These are phyloP conservation scores for Actinomortierella ambigua DNA, from an alignment of 371 early-diverging fungal species.

Conservation along the genomic window DNA sequence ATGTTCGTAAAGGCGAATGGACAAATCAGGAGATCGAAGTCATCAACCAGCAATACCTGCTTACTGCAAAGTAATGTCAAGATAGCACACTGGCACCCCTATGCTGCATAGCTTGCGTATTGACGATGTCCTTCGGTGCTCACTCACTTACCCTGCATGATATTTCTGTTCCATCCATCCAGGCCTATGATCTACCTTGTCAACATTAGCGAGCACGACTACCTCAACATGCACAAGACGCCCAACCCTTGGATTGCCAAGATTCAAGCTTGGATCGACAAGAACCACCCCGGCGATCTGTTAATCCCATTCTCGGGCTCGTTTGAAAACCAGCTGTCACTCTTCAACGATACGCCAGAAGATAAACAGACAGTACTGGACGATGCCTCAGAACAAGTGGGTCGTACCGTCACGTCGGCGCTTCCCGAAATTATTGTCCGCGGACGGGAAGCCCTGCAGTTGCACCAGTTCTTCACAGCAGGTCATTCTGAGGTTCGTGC, in stretches of 20 bases:
- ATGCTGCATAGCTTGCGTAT: too few relatives aligned
- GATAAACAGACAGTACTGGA: slow-evolving; percentile 71
- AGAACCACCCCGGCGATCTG: slow-evolving; percentile 83
- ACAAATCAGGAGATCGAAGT: slow-evolving; percentile 88
- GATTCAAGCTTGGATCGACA: slow-evolving; percentile 93
- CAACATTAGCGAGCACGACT: slow-evolving; percentile 93
- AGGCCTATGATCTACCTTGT: slow-evolving; percentile 98
- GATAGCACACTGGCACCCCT: too few relatives aligned
- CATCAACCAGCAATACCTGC: slow-evolving; percentile 89
- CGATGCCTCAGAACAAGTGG: slow-evolving; percentile 53
- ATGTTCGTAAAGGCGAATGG: slow-evolving; percentile 91
- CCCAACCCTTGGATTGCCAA: slow-evolving; percentile 59
- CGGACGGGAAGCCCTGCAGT: slow-evolving; percentile 90
- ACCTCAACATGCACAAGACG: slow-evolving; percentile 56
- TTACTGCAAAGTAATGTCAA: slow-evolving; percentile 72
- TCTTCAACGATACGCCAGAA: slow-evolving; percentile 50
- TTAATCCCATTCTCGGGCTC: slow-evolving; percentile 92
- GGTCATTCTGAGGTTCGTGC: slow-evolving; percentile 95
- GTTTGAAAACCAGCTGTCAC: slow-evolving; percentile 69
- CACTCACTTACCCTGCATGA: too few relatives aligned
- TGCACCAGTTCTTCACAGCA: slow-evolving; percentile 98
- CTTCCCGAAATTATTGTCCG: slow-evolving; percentile 90
- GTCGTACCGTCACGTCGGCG: slow-evolving; percentile 55
- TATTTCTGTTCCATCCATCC: too few relatives aligned
- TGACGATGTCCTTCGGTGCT: too few relatives aligned